Evolutionary conservation across 1,284 basidiomycete species (phyloP).

Genomic region (Ganoderma resinaceum): DNA sequence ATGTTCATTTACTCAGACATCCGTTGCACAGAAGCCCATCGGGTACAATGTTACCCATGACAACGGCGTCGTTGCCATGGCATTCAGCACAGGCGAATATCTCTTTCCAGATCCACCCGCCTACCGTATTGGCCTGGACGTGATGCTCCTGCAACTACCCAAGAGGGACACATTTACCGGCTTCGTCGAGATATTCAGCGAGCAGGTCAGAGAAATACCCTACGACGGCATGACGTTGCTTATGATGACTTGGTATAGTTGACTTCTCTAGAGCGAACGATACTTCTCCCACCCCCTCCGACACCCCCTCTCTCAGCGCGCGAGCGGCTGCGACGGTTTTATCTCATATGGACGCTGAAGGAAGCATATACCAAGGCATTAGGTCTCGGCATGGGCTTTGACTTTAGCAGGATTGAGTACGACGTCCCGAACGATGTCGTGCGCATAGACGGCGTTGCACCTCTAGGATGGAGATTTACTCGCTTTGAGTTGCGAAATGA

Average conservation of each 20-base stretch:
- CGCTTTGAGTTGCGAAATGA: constrained; percentile 56
- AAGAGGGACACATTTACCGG: constrained; percentile 58
- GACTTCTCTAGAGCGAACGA: constrained; percentile 56
- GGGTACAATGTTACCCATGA: constrained; percentile 86
- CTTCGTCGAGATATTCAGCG: constrained; percentile 69
- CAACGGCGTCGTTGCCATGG: constrained; percentile 73
- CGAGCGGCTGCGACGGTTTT: constrained; percentile 64
- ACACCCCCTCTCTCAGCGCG: constrained; percentile 41
- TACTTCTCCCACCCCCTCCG: constrained; percentile 44
- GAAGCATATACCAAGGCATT: constrained; percentile 89
- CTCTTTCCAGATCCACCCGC: constrained; percentile 58
- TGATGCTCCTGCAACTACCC: constrained; percentile 77
- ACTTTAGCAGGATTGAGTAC: constrained; percentile 77
- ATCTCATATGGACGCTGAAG: constrained; percentile 87
- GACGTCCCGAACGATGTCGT: constrained; percentile 57
- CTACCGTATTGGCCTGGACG: constrained; percentile 73
- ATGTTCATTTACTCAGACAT: constrained; percentile 44
- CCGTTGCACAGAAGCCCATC: constrained; percentile 56
- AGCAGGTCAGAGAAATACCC: constrained; percentile 57
- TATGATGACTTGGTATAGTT: constrained; percentile 49
- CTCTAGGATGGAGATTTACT: constrained; percentile 70
- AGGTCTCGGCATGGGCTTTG: constrained; percentile 81
- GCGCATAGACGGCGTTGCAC: constrained; percentile 61
- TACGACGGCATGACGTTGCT: not conserved
- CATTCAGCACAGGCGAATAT: constrained; percentile 55